A percentile compares a stretch with the other conserved stretches of the same genome.
Evolutionary conservation across 306 rosid species (phyloP).

Genomic region (Abrus precatorius): DNA sequence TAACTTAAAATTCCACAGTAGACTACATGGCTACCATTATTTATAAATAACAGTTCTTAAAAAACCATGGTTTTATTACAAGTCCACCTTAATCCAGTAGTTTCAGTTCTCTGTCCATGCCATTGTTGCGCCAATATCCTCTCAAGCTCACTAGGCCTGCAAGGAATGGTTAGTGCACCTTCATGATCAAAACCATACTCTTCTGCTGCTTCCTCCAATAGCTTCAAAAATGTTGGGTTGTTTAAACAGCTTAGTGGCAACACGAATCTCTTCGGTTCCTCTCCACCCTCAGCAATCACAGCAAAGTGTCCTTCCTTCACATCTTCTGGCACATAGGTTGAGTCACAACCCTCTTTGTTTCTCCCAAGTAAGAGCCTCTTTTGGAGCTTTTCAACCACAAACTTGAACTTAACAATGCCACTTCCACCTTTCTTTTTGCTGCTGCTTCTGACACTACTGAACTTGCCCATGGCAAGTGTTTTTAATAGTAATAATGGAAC

Average conservation of each 20-base stretch:
- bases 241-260: constrained; percentile 72
- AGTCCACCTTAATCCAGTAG: constrained; percentile 34
- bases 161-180: constrained; percentile 79
- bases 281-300: constrained; percentile 66
- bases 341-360: constrained; percentile 29
- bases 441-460: constrained; percentile 35
- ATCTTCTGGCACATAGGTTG: constrained; percentile 67
- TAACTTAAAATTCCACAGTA: constrained; percentile 1
- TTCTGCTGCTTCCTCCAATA: constrained; percentile 78
- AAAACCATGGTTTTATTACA: constrained; percentile 53
- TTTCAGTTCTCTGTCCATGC: constrained; percentile 4
- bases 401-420: constrained; percentile 64
- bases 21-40: background rate
- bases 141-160: constrained; percentile 72
- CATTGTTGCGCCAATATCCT: constrained; percentile 63
- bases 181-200: constrained; percentile 86
- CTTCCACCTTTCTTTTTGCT: constrained; percentile 54
- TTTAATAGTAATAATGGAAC: background rate
- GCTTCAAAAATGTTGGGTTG: constrained; percentile 66
- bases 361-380: constrained; percentile 59
- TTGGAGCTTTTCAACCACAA: constrained; percentile 70
- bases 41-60: constrained; percentile 42
- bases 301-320: constrained; percentile 92
- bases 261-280: constrained; percentile 68
- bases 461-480: constrained; percentile 56